A percentile compares a stretch with the other conserved stretches of the same genome.
These are phyloP conservation scores for Aspergillus niger DNA, from an alignment of 2,329 filamentous ascomycete species.

Conservation along the genomic window DNA sequence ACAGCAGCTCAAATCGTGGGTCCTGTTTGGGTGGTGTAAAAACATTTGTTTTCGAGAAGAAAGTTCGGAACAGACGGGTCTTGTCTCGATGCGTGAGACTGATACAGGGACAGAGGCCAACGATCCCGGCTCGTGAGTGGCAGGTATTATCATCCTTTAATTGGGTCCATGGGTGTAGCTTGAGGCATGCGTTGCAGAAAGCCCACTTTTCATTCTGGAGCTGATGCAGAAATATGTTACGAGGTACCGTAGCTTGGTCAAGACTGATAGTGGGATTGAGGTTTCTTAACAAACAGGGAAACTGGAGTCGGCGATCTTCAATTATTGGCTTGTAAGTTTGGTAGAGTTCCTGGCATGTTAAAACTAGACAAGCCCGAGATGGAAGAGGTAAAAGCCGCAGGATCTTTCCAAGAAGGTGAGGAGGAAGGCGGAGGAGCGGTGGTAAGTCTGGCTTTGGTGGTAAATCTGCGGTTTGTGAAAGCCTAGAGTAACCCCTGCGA, in stretches of 20 bases:
- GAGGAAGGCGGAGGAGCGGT: neutral
- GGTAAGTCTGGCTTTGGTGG: no score
- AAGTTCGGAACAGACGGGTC: neutral
- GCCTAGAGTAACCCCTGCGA: no score
- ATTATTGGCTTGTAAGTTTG: neutral
- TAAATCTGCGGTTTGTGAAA: no score
- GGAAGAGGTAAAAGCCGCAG: neutral
- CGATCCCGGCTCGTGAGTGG: neutral
- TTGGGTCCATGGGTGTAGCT: neutral
- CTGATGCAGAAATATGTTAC: neutral
- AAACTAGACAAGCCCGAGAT: neutral
- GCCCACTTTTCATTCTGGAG: neutral
- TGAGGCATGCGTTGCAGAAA: neutral
- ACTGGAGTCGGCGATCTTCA: neutral
- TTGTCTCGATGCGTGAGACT: neutral
- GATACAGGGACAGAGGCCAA: neutral
- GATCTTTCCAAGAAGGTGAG: neutral
- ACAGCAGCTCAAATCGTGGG: neutral
- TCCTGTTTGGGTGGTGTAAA: neutral
- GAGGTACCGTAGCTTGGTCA: neutral
- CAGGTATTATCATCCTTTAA: neutral
- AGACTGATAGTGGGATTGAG: neutral
- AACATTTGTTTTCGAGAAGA: no score
- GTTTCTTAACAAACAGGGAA: neutral
- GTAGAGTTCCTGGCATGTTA: neutral